Evolutionary conservation across 306 rosid genomes (phyloP).

Genomic region (Vigna reflexopilosa): DNA sequence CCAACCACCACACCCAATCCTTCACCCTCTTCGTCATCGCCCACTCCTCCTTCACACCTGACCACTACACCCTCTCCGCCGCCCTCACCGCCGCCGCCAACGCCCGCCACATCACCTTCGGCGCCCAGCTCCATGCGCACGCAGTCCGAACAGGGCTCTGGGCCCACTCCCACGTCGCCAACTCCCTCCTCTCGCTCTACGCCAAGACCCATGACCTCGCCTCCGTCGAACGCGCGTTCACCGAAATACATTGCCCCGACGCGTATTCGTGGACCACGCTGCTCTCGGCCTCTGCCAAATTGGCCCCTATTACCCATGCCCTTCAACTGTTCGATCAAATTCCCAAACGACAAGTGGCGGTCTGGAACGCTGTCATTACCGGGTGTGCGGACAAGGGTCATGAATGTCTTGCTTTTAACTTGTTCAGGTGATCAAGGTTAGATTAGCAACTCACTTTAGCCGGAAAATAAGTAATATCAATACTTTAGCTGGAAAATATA

Average conservation of each 20-base stretch:
- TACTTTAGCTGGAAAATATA: no score
- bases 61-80: constrained; percentile 73
- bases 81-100: constrained; percentile 63
- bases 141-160: constrained; percentile 58
- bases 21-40: constrained; percentile 57
- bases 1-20: constrained; percentile 53
- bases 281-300: constrained; percentile 60
- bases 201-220: constrained; percentile 55
- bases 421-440: constrained; percentile 44
- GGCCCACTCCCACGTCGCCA: constrained; percentile 65
- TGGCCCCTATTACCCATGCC: constrained; percentile 55
- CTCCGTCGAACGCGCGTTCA: constrained; percentile 49
- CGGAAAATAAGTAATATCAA: not conserved
- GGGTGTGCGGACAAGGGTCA: constrained; percentile 59
- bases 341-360: constrained; percentile 57
- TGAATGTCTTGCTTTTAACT: constrained; percentile 46
- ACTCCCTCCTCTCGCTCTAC: constrained; percentile 71
- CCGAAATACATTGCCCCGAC: constrained; percentile 58
- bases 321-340: constrained; percentile 57
- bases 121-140: constrained; percentile 65
- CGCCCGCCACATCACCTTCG: constrained; percentile 43
- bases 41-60: constrained; percentile 65
- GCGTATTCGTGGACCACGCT: constrained; percentile 80
- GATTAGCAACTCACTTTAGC: not conserved
- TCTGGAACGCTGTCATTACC: constrained; percentile 81